Base-by-base conservation (phyloP, 1,284 basidiomycete species). In the Peniophora sp. region DNA sequence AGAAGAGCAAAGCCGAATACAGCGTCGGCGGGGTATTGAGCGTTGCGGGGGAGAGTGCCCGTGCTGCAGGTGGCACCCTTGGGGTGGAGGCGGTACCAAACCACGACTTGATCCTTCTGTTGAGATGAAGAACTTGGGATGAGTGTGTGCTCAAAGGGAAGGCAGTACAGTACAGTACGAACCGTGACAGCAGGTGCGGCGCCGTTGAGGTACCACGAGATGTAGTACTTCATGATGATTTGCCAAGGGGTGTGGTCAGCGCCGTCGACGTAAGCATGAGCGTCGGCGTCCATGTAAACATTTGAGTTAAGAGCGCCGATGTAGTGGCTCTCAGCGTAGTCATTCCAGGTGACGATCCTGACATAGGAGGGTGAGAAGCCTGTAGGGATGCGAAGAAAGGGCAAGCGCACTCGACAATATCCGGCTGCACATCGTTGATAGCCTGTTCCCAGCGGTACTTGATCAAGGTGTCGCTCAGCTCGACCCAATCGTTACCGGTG, bases 11-110 rank as follows among this genome's bases (percentile, higher is more conserved):
- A 58, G 27, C 65, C 64, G 52, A 68, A 68, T 45, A 68, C 60
- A 15, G 59, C 57, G 48, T 68, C 67, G 9, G 51, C 52, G 36
- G 66, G 61, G 53, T 58, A 62, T 15, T 64, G 58, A 24, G 54
- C 62, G 22, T 66, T 66, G 51, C 68, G 58, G 1, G 67, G 68
- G 2, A 57, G 57, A 14, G 60, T 54, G 11, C 66, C 64, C 14
- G 57, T 57, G 47, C 52, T 57, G 53, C 65, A 67, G 0, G 51
- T 54, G 3, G 62, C 56, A 36, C 42, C 52, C 47, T 66, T 67
- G 18, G 65, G 65, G 47, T 62, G 59, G 23, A 58, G 55, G 20
- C 66, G 60, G 55, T 67, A 68, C 66, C 66, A 68, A 55, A 63
- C 67, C 3, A 68, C 60, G 3, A 68, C 59, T 46, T 59, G 52